These are phyloP conservation scores for Citrus hindsii DNA, from an alignment of 345 rosid species.

Conservation along the genomic window DNA sequence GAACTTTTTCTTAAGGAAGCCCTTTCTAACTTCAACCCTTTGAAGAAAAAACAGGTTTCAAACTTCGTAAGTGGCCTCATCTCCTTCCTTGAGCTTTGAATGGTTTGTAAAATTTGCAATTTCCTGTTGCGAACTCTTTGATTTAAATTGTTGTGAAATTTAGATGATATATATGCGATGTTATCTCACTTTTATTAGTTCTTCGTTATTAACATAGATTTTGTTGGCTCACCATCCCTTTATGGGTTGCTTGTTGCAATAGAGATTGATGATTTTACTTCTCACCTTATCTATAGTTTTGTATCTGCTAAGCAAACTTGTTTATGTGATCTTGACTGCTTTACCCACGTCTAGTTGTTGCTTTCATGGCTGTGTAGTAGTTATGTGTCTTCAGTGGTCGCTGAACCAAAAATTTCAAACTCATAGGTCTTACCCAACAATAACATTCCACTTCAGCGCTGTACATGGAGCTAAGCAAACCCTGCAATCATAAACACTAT, in stretches of 20 bases:
- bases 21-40: slow-evolving; percentile 64
- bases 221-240: not conserved
- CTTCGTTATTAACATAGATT: not conserved
- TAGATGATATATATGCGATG: not conserved
- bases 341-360: not conserved
- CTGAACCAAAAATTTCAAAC: not conserved
- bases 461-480: not conserved
- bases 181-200: not conserved
- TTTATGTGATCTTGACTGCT: not conserved
- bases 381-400: not conserved
- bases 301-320: not conserved
- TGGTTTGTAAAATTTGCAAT: not conserved
- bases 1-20: slow-evolving; percentile 78
- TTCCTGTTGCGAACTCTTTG: not conserved
- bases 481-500: not conserved
- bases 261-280: not conserved
- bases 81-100: not conserved
- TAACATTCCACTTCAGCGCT: not conserved
- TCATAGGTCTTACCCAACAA: not conserved
- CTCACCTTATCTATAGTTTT: not conserved
- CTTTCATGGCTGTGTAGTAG: not conserved
- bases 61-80: slow-evolving; percentile 58
- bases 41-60: slow-evolving; percentile 37
- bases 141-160: not conserved
- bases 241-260: not conserved